Base-by-base conservation (phyloP, 495 filamentous ascomycete species). In the Aspergillus avenaceus region DNA sequence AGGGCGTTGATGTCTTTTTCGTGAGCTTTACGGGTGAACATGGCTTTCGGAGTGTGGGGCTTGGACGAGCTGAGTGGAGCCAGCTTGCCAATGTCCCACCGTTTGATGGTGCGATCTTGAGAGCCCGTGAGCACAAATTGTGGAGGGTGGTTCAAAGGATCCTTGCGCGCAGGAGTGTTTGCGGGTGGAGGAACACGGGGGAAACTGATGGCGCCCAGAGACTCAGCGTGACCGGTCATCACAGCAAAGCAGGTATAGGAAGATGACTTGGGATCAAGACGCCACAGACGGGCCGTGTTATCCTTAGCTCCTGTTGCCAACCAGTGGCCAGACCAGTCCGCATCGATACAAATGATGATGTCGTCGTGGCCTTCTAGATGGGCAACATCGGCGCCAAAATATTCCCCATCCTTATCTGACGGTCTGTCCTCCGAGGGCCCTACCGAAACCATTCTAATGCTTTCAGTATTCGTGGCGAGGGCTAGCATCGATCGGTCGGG, bases 1-100 rank as follows among this genome's bases (percentile, higher is more conserved):
- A 99, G 74, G 4, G 93, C 90, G 56, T 99, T 99, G 72, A 99
- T 99, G 55, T 99, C 93, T 58, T 97, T 99, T 50, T 99, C 93
- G 65, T 99, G 93, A 2, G 93, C 95, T 68, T 96, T 88, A 27
- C 91, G 80, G 5, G 92, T 96, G 56, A 89, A 95, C 13, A 79
- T 58, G 6, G 89, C 84, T 58, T 80, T 77, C 31, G 67, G 57
- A 14, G 61, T 57, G 49, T 74, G 72, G 38, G 70, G 56, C 58
- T 74, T 66, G 5, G 58, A 61, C 9, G 63, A 58, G 37, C 66
- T 67, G 12, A 70, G 60, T 23, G 56, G 69, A 37, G 61, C 68
- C 53, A 58, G 69, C 48, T 68, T 77, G 40, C 72, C 79, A 40
- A 88, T 81, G 47, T 91, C 85, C 84, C 93, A 95, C 48, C 84